These are phyloP conservation scores for Candida orba DNA, from an alignment of 805 yeast genomes.

Conservation along the genomic window DNA sequence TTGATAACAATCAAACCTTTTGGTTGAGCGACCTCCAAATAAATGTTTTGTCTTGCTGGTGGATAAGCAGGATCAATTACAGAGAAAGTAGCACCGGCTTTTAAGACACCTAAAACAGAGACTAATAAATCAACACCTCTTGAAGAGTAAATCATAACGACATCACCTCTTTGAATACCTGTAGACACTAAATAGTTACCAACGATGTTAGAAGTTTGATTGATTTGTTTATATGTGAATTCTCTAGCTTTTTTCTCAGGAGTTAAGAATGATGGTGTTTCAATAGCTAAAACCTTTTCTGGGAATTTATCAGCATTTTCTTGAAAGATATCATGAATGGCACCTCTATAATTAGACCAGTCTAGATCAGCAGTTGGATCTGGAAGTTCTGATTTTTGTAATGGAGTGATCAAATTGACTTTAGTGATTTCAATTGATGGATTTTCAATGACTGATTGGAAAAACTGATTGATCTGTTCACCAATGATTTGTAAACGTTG, in stretches of 20 bases:
- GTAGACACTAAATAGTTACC: conserved; percentile 79
- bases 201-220: conserved; percentile 87
- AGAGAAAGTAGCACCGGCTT: conserved; percentile 98
- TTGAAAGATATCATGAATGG: conserved; percentile 93
- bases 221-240: conserved; percentile 81
- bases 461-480: conserved; percentile 63
- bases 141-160: conserved; percentile 95
- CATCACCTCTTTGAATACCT: conserved; percentile 87
- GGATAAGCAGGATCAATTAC: conserved; percentile 99
- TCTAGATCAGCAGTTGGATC: conserved; percentile 83
- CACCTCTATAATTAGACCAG: conserved; percentile 89
- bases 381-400: conserved; percentile 60
- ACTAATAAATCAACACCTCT: conserved; percentile 96
- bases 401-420: conserved; percentile 59
- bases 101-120: conserved; percentile 95
- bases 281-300: conserved; percentile 85
- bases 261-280: conserved; percentile 64
- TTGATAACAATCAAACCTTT: conserved; percentile 82
- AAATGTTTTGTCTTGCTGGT: conserved; percentile 93
- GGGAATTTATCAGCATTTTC: conserved; percentile 81
- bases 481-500: conserved; percentile 63
- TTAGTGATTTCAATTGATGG: conserved; percentile 45
- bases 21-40: conserved; percentile 90
- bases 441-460: conserved; percentile 29
- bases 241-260: conserved; percentile 51